Evolutionary conservation across 192 early-diverging fungal species (phyloP), one percentile per base, ranked within the genome.

Genomic region (Cladochytrium replicatum): DNA sequence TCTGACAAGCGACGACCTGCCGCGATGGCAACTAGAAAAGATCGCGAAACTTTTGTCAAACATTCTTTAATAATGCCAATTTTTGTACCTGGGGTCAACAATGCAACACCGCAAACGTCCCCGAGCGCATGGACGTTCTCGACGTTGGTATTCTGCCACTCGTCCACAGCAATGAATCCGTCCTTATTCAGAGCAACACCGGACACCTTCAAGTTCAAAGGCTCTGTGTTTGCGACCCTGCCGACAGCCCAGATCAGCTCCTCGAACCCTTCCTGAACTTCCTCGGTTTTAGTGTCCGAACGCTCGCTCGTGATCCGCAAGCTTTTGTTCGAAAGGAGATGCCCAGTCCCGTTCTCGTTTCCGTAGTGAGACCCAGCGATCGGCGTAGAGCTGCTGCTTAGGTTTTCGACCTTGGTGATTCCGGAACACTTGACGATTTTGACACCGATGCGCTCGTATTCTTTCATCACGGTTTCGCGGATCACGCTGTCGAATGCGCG

Each of bases 171-270:
- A 57, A 99, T 84, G 59, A 81, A 83, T 2, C 90, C 89, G 17
- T 74, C 66, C 13, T 66, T 61, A 50, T 82, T 78, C 19, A 71
- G 44, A 43, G 71, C 73, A 29, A 95, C 70, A 4, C 71, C 80
- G 19, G 77, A 71, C 13, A 64, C 68, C 6, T 67, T 71, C 42
- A 99, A 58, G 46, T 84, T 83, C 30, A 98, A 64, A n/a, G 59
- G 58, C 42, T 80, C 65, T 4, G 77, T 63, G 61, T 87, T 81
- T 29, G 95, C 88, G 26, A 63, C 62, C 32, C 95, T 78, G 31
- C 95, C 95, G 11, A 93, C 68, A 23, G 95, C 95, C 87, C 86
- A 95, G 29, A 99, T 68, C 25, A 93, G 71, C 50, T 77, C 75
- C 64, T 99, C 91, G 52, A 78, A 89, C 21, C 83, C 83, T 11